Evolutionary conservation across 129 eudicot genomes (phyloP).

Genomic region (Centrapalus pauciflorus): DNA sequence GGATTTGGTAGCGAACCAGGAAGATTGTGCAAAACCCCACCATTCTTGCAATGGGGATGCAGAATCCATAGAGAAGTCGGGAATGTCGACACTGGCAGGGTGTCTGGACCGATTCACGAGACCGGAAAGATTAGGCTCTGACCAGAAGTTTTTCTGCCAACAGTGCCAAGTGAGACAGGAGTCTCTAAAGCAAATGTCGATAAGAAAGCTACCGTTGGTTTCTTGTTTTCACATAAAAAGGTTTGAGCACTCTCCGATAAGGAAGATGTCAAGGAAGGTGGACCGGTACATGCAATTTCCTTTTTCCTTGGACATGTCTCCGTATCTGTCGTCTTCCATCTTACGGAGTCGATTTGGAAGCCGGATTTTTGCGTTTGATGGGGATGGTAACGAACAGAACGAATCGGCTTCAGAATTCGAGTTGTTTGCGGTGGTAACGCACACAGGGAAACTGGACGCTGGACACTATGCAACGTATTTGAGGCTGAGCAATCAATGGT

Average conservation of each 20-base stretch:
- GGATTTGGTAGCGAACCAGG: conserved; percentile 62
- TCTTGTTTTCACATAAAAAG: conserved; percentile 88
- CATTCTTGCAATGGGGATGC: conserved; percentile 31
- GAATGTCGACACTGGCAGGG: conserved; percentile 54
- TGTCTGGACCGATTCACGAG: conserved; percentile 84
- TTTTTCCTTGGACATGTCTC: conserved; percentile 79
- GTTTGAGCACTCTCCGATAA: conserved; percentile 66
- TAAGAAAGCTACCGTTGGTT: conserved; percentile 79
- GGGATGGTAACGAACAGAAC: conserved; percentile 34
- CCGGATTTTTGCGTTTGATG: conserved; percentile 54
- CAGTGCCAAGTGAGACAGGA: conserved; percentile 80
- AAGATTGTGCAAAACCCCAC: conserved; percentile 31
- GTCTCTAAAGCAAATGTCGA: conserved; percentile 90
- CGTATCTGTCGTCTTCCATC: conserved; percentile 81
- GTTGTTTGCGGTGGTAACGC: conserved; percentile 88
- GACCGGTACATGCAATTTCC: conserved; percentile 89
- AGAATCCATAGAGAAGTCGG: conserved; percentile 23
- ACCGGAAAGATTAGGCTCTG: conserved; percentile 82
- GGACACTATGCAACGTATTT: conserved; percentile 86
- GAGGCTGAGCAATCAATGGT: conserved; percentile 86
- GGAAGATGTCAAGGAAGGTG: conserved; percentile 70
- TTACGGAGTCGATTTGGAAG: conserved; percentile 74
- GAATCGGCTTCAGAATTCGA: conserved; percentile 68
- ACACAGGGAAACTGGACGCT: conserved; percentile 74
- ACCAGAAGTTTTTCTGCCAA: conserved; percentile 90